Conservation (phyloP, 441 rosid species). For the Corymbia calophylla region DNA sequence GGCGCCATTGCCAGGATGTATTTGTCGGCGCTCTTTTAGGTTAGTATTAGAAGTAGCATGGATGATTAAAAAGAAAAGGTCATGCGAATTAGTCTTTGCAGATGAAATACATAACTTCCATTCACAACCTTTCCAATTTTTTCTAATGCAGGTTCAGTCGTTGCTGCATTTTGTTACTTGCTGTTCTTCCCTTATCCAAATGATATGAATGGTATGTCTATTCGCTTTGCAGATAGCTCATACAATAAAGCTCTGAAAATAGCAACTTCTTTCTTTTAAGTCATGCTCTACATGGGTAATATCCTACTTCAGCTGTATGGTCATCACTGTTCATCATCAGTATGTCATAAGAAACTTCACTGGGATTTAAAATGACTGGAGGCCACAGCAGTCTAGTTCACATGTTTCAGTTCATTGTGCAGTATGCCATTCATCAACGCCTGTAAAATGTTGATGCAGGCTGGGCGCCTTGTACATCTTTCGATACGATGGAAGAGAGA, state of each 20-base stretch:
- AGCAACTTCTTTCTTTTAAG: background rate
- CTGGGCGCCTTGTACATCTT: background rate
- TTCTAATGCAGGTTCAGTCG: background rate
- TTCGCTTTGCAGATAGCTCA: background rate
- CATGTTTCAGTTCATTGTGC: background rate
- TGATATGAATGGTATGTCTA: background rate
- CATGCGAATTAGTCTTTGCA: background rate
- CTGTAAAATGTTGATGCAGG: background rate
- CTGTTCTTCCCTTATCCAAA: constrained; percentile 9
- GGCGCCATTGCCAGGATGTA: constrained; percentile 97
- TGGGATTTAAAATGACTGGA: background rate
- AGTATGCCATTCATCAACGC: fast-evolving
- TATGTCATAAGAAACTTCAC: background rate
- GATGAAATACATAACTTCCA: background rate
- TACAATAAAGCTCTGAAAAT: background rate
- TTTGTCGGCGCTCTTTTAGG: constrained; percentile 76
- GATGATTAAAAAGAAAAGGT: background rate
- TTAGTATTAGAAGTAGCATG: background rate
- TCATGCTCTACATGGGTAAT: background rate
- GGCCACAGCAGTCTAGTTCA: background rate
- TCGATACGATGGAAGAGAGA: background rate
- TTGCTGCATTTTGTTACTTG: constrained; percentile 5
- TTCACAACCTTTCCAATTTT: background rate
- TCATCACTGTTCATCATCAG: background rate
- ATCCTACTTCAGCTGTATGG: background rate